A percentile compares a stretch with the other conserved stretches of the same genome.
Conservation (phyloP, 495 filamentous ascomycete genomes). For the Recurvomyces mirabilis region DNA sequence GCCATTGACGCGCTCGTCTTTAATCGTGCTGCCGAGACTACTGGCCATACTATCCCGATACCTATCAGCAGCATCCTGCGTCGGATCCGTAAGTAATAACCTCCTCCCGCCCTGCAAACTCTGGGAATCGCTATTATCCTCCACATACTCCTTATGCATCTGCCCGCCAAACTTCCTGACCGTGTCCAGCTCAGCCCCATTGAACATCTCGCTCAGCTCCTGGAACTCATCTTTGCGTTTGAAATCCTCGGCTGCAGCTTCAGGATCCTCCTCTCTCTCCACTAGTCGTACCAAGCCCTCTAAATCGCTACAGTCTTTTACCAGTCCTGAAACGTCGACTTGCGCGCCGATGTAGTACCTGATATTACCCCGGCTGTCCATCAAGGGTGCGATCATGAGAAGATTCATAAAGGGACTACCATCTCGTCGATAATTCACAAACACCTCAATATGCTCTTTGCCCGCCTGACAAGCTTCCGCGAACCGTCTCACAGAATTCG, state of each 20-base stretch:
- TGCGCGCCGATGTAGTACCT: constrained; percentile 57
- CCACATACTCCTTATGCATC: constrained; percentile 42
- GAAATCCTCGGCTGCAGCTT: constrained; percentile 16
- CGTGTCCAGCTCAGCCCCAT: constrained; percentile 45
- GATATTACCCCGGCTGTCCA: constrained; percentile 48
- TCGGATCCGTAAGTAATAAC: constrained; percentile 30
- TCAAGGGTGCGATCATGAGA: constrained; percentile 50
- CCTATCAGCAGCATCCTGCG: constrained; percentile 10
- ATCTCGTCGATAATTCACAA: constrained; percentile 59
- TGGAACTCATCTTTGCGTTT: constrained; percentile 41
- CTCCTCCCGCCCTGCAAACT: constrained; percentile 30
- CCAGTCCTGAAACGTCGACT: constrained; percentile 52
- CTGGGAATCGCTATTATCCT: constrained; percentile 31
- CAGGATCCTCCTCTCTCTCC: constrained; percentile 25
- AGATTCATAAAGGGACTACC: constrained; percentile 62
- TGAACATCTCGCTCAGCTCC: constrained; percentile 52
- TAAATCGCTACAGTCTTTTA: constrained; percentile 48
- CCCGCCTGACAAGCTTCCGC: constrained; percentile 43
- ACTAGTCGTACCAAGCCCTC: constrained; percentile 42
- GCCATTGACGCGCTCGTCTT: constrained; percentile 13
- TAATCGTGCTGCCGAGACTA: background rate
- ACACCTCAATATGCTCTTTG: constrained; percentile 53
- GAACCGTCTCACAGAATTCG: constrained; percentile 42
- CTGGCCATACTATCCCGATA: background rate
- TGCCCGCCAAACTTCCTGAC: constrained; percentile 43